Evolutionary conservation across 257 asterid genomes (phyloP).

Genomic region (Jaltomata sinuosa): DNA sequence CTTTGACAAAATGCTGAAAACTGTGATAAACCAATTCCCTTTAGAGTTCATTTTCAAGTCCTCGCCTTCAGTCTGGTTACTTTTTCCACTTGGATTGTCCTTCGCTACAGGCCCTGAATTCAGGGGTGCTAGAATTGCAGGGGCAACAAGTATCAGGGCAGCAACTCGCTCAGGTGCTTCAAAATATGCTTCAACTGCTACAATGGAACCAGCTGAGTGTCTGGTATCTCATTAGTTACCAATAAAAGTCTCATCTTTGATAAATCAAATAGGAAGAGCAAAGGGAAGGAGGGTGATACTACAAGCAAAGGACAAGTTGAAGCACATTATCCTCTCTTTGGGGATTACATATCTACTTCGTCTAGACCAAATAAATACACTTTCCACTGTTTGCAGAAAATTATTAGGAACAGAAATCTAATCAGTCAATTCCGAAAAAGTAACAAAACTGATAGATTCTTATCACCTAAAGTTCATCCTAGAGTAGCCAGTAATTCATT

Average conservation of each 20-base stretch:
- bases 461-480: background rate
- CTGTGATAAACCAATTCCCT: conserved; percentile 22
- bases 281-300: background rate
- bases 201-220: conserved; percentile 95
- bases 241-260: conserved; percentile 1
- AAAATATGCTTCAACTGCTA: conserved; percentile 82
- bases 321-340: background rate
- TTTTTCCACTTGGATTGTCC: conserved; percentile 23
- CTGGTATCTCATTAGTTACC: conserved; percentile 35
- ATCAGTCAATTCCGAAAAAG: background rate
- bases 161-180: conserved; percentile 91
- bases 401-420: background rate
- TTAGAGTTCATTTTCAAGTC: conserved; percentile 19
- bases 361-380: background rate
- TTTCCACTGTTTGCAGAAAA: background rate
- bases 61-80: conserved; percentile 27
- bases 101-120: conserved; percentile 14
- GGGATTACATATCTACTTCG: background rate
- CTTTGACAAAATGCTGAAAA: conserved; percentile 32
- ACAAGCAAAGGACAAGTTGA: background rate
- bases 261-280: background rate
- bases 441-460: background rate
- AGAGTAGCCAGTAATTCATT: background rate
- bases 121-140: conserved; percentile 79
- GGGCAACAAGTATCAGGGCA: conserved; percentile 88